Conservation (phyloP, 768 basidiomycete species). For the Collybia sordida region DNA sequence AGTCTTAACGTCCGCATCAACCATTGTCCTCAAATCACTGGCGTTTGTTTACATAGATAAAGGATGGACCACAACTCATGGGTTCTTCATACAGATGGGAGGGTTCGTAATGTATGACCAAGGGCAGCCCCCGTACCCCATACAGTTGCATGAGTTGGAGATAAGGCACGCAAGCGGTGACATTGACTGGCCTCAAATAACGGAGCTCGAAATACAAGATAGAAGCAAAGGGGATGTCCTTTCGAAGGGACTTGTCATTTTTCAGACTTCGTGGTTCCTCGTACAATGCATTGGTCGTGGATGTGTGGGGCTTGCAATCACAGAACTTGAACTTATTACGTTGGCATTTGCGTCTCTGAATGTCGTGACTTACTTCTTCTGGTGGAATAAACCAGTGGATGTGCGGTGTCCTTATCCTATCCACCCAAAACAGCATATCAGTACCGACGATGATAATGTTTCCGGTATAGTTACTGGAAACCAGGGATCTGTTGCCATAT, state of each 20-base stretch:
- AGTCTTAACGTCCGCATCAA: no score
- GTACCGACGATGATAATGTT: not conserved
- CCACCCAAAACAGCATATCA: not conserved
- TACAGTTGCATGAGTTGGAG: not conserved
- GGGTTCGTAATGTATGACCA: not conserved
- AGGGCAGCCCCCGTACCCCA: not conserved
- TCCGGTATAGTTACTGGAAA: not conserved
- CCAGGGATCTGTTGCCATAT: not conserved
- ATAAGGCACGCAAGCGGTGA: not conserved
- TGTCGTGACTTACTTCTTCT: conserved; percentile 24
- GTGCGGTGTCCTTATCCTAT: not conserved
- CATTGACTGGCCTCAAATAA: conserved; percentile 1
- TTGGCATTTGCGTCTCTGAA: conserved; percentile 25
- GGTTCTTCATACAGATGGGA: conserved; percentile 2
- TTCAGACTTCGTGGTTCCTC: conserved; percentile 27
- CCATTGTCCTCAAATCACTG: no score
- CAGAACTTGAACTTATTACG: conserved; percentile 27
- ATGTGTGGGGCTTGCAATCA: conserved; percentile 14
- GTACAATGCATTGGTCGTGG: conserved; percentile 23
- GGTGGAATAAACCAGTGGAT: conserved; percentile 33
- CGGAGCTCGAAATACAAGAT: conserved; percentile 9
- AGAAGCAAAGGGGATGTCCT: conserved; percentile 21
- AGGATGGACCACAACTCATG: conserved; percentile 3
- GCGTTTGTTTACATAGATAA: no score
- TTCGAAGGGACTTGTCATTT: conserved; percentile 16